These are phyloP conservation scores for Guyanaporus albipodus DNA, from an alignment of 768 basidiomycete genomes.

Conservation along the genomic window DNA sequence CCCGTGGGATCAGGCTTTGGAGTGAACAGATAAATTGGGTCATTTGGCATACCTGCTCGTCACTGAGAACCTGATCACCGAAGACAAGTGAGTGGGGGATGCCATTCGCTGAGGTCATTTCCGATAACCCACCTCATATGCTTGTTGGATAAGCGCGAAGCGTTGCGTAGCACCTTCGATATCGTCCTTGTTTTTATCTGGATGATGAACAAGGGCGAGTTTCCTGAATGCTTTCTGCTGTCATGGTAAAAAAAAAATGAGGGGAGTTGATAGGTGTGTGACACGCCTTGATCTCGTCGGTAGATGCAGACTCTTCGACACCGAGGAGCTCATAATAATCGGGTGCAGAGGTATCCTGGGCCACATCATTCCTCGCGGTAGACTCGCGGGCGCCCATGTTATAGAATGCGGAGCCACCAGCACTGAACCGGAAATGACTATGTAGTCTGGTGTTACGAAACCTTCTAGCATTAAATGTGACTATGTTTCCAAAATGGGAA, in stretches of 20 bases:
- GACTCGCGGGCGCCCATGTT: constrained; percentile 73
- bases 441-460: too few relatives aligned
- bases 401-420: not conserved
- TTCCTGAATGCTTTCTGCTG: constrained; percentile 75
- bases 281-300: constrained; percentile 83
- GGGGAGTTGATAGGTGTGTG: not conserved
- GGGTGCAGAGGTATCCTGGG: constrained; percentile 28
- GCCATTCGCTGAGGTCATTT: not conserved
- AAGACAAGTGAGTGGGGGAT: not conserved
- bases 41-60: constrained; percentile 73
- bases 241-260: constrained; percentile 4
- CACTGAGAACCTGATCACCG: constrained; percentile 70
- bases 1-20: constrained; percentile 12
- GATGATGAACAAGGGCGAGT: constrained; percentile 81
- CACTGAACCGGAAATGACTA: not conserved
- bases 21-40: not conserved
- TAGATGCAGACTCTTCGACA: constrained; percentile 75
- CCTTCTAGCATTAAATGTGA: too few relatives aligned
- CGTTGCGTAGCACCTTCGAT: constrained; percentile 81
- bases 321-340: constrained; percentile 85
- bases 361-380: constrained; percentile 34
- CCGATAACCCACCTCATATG: constrained; percentile 72
- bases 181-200: constrained; percentile 83
- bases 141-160: constrained; percentile 88
- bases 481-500: constrained; percentile 14